Evolutionary conservation across 1,139 yeast genomes (phyloP).

Genomic region (Pichia sp.): DNA sequence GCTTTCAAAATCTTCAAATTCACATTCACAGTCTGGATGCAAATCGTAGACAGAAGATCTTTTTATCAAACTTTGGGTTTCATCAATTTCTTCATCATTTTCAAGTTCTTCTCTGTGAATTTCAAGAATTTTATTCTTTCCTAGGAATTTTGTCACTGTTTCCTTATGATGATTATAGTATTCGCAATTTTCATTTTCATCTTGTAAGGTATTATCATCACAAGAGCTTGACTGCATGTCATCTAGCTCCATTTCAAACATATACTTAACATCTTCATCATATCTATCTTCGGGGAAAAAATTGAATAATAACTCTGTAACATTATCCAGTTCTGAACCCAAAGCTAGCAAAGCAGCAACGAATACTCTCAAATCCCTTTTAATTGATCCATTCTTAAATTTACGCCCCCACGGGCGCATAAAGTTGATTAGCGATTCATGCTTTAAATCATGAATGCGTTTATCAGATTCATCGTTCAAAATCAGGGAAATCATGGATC

Average conservation of each 20-base stretch:
- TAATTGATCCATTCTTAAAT: slow-evolving; percentile 47
- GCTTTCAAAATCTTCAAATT: slow-evolving; percentile 18
- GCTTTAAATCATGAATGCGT: slow-evolving; percentile 43
- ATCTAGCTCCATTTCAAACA: slow-evolving; percentile 54
- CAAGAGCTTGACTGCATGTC: slow-evolving; percentile 12
- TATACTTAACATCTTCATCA: slow-evolving; percentile 66
- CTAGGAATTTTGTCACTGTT: too few species aligned
- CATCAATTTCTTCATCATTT: too few species aligned
- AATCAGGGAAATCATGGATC: slow-evolving; percentile 53
- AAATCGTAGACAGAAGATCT: slow-evolving; percentile 11
- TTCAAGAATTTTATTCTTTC: too few species aligned
- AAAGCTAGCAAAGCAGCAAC: slow-evolving; percentile 37
- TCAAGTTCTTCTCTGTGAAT: too few species aligned
- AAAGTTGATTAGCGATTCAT: slow-evolving; percentile 46
- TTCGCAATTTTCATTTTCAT: slow-evolving; percentile 6
- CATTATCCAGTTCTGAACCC: slow-evolving; percentile 37
- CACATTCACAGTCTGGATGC: slow-evolving; percentile 24
- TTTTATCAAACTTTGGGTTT: too few species aligned
- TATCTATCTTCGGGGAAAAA: slow-evolving; percentile 58
- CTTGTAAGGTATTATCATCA: slow-evolving; percentile 2
- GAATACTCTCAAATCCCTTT: slow-evolving; percentile 44
- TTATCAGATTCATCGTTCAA: slow-evolving; percentile 35
- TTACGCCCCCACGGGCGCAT: slow-evolving; percentile 56
- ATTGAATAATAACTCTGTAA: slow-evolving; percentile 47
- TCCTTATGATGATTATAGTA: too few species aligned